Base-by-base conservation (phyloP, 1,284 basidiomycete species). In the Trichosporon coremiiforme region DNA sequence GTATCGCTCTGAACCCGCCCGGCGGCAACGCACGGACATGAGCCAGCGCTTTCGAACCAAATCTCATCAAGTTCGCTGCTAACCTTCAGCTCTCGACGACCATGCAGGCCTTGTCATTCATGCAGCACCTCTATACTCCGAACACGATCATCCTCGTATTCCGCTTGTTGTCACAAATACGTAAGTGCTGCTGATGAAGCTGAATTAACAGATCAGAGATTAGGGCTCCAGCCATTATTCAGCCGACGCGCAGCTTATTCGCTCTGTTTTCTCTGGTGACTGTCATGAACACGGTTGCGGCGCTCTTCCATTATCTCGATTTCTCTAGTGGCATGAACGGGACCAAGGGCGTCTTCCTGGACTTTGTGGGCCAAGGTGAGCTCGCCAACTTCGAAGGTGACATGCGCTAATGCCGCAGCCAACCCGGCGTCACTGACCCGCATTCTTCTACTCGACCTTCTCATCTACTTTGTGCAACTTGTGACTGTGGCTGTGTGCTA, bases 301-400 rank as follows among this genome's bases (percentile, higher is more conserved):
- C 62, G 1, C 70, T 79, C 15, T 72, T 83, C 15, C 82, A 83
- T 66, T 25, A 79, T 10, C 67, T 82, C 13, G 80, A 81, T 65
- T 77, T 78, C 68, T 68, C 67, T 6, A 70, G 72, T 2, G 78
- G 76, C 0, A 71, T 74, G 73, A 74, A 75, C 66, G 76, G 75
- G 9, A 74, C 75, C 4, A 80, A 78, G 64, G 78, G 78, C 2
- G 15, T 82, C 38, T 70, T 83, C 22, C 72, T 83, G 36, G 82
- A 83, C 66, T 83, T 83, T 67, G 76, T 82, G 1, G 82, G 82
- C 2, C 78, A 82, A 66, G 71, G 81, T 82, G 70, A 66, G 79
- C 78, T 35, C 2, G 47, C 17, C 15, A 20, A 10, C 4, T 25
- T 15, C 12, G 41, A 45, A 45, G 41, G 13, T 5, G 29, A 31